Conservation (phyloP, 192 early-diverging fungal genomes). For the Phycomyces blakesleeanus region DNA sequence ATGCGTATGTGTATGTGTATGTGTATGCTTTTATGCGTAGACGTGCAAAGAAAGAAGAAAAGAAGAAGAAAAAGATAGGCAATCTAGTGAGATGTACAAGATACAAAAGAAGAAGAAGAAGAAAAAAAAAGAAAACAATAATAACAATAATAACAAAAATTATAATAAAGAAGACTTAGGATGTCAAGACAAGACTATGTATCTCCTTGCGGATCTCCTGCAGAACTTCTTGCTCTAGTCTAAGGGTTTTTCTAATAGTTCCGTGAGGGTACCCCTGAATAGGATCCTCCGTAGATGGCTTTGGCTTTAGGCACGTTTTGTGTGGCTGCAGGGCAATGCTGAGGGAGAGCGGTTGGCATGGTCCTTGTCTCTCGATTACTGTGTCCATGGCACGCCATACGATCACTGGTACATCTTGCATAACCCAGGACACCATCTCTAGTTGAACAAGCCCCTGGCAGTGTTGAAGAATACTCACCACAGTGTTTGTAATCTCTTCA, state of each 20-base stretch:
- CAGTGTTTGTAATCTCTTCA: not conserved
- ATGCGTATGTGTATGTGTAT: not conserved
- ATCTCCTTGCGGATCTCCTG: not conserved
- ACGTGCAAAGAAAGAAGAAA: not conserved
- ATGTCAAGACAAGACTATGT: too few species aligned
- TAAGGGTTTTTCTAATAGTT: not conserved
- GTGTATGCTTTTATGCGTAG: not conserved
- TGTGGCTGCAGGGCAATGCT: not conserved
- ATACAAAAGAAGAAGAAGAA: not conserved
- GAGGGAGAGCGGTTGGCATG: not conserved
- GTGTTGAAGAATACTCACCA: not conserved
- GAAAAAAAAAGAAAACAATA: not conserved
- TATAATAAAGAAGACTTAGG: too few species aligned
- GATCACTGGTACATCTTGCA: conserved; percentile 10
- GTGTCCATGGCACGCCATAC: conserved; percentile 7
- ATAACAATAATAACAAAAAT: too few species aligned
- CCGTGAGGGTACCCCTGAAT: not conserved
- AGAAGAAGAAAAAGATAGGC: not conserved
- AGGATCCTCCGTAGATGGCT: not conserved
- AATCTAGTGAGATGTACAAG: not conserved
- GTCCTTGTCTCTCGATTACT: not conserved
- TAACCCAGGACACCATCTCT: conserved; percentile 13
- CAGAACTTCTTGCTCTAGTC: not conserved
- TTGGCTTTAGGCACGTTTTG: not conserved
- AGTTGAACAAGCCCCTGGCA: conserved; percentile 5